Evolutionary conservation across 164 flowering plant species (phyloP).

Genomic region (Kingdonia uniflora): DNA sequence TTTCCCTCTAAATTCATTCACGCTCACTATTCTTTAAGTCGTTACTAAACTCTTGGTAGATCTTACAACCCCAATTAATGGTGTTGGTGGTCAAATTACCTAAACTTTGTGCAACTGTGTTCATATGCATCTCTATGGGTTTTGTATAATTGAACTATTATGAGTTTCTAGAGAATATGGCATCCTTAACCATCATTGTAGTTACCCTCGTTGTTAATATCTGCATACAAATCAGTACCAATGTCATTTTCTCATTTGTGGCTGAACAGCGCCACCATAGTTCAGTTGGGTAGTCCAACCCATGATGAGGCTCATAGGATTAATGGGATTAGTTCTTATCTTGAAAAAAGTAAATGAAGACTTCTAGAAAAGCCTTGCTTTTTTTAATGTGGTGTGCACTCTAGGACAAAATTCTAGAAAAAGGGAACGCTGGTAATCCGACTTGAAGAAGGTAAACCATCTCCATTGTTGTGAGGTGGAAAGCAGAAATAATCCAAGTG

Average conservation of each 20-base stretch:
- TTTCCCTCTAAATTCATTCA: background rate
- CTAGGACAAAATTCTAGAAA: no score
- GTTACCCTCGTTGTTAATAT: background rate
- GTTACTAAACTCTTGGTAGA: background rate
- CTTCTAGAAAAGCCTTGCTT: no score
- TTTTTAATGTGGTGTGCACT: no score
- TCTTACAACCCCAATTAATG: background rate
- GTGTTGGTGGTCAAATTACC: background rate
- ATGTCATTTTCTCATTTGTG: background rate
- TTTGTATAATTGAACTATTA: background rate
- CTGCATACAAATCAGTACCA: background rate
- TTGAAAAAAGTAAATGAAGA: no score
- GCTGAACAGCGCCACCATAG: background rate
- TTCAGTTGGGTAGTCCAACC: no score
- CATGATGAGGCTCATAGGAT: no score
- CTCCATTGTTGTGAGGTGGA: no score
- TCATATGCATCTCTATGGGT: background rate
- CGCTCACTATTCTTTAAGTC: background rate
- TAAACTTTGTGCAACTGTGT: background rate
- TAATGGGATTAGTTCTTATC: no score
- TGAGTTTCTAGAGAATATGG: background rate
- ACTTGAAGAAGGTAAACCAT: no score
- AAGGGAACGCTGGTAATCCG: no score
- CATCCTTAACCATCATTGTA: background rate
- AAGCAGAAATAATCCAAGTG: no score